phyloP scores from a whole-genome alignment of 1,284 basidiomycete species.

The Sutorius eximius region DNA sequence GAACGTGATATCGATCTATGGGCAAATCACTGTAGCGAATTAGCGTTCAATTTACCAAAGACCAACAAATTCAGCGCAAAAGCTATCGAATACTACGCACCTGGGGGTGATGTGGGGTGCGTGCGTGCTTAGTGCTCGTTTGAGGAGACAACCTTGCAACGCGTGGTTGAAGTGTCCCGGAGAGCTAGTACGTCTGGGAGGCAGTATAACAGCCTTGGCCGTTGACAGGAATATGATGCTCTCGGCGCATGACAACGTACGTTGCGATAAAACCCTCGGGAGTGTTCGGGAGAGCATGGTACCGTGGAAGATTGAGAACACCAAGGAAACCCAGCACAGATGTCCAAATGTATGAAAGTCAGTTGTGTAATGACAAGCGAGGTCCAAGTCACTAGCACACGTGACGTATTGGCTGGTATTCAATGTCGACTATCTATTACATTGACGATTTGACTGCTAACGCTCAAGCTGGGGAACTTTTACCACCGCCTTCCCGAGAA shows the following conservation, averaged over 20 bases:
- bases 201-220: background rate
- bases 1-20: constrained; percentile 69
- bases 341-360: background rate
- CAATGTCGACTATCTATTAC: constrained; percentile 8
- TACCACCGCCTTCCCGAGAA: constrained; percentile 51
- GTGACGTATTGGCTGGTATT: background rate
- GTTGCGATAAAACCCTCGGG: constrained; percentile 15
- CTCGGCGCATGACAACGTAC: constrained; percentile 2
- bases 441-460: too few species aligned
- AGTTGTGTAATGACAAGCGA: background rate
- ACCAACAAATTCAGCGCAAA: background rate
- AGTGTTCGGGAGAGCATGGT: constrained; percentile 25
- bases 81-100: constrained; percentile 28
- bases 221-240: constrained; percentile 4
- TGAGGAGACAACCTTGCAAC: constrained; percentile 11
- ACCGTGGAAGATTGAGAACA: background rate
- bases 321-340: background rate
- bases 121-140: constrained; percentile 46
- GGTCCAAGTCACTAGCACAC: background rate
- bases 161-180: background rate
- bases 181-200: background rate
- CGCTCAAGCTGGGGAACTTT: constrained; percentile 12
- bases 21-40: constrained; percentile 50
- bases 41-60: background rate
- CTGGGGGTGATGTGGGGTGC: constrained; percentile 48